These are phyloP conservation scores for Ceratocystis eucalypticola DNA, from an alignment of 2,329 filamentous ascomycete genomes.

Conservation along the genomic window DNA sequence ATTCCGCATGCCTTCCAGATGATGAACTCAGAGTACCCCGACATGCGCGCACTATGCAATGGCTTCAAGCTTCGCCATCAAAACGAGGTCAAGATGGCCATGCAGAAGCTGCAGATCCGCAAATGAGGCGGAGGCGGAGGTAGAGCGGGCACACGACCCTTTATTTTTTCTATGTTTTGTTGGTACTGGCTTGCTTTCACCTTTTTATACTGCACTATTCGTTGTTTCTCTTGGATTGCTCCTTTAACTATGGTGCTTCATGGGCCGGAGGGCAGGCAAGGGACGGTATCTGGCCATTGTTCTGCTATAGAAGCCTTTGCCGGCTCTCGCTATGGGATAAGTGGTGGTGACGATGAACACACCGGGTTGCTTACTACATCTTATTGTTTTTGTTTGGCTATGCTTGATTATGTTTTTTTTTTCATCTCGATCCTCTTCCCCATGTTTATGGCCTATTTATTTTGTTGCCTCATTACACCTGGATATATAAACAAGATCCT, in stretches of 20 bases:
- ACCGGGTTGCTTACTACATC: too few species aligned
- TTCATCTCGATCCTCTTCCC: background rate
- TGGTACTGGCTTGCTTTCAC: background rate
- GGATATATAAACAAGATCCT: slow-evolving; percentile 1
- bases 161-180: background rate
- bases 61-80: slow-evolving; percentile 80
- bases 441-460: slow-evolving; percentile 6
- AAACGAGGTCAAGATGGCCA: slow-evolving; percentile 49
- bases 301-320: too few species aligned
- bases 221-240: background rate
- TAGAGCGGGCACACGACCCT: background rate
- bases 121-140: slow-evolving; percentile 2
- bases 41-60: slow-evolving; percentile 91
- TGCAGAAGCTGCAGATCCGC: slow-evolving; percentile 21
- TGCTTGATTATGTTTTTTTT: background rate
- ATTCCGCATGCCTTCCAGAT: slow-evolving; percentile 90
- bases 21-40: slow-evolving; percentile 75
- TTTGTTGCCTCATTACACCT: background rate
- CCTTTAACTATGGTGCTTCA: background rate
- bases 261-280: too few species aligned
- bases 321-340: too few species aligned
- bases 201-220: background rate
- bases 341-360: too few species aligned
- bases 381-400: too few species aligned
- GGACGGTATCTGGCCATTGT: too few species aligned